phyloP scores from a whole-genome alignment of 169 alveolate genomes.

The Plasmodium knowlesi region DNA sequence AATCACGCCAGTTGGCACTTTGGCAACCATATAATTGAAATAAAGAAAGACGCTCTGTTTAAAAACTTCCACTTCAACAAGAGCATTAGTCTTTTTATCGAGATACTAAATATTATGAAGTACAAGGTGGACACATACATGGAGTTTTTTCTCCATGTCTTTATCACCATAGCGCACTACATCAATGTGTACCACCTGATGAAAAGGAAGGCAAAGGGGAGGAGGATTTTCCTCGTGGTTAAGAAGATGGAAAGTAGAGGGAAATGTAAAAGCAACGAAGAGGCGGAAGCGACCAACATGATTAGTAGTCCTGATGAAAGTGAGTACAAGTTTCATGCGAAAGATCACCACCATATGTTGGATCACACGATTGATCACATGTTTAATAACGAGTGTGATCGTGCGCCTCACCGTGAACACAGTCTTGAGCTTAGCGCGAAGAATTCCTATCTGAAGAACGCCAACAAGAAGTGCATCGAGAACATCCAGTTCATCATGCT shows the following conservation, averaged over 20 bases:
- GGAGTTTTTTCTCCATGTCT: slow-evolving; percentile 41
- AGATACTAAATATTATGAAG: slow-evolving; percentile 56
- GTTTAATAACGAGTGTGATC: not conserved
- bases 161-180: slow-evolving; percentile 54
- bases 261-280: not conserved
- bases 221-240: not conserved
- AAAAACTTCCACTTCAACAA: slow-evolving; percentile 18
- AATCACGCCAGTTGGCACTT: slow-evolving; percentile 43
- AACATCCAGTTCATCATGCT: slow-evolving; percentile 44
- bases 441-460: slow-evolving; percentile 21
- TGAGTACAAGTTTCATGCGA: not conserved
- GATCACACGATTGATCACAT: not conserved
- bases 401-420: not conserved
- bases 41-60: slow-evolving; percentile 54
- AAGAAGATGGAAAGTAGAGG: not conserved
- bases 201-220: slow-evolving; percentile 13
- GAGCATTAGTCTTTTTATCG: slow-evolving; percentile 26
- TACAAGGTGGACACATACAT: slow-evolving; percentile 33
- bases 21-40: slow-evolving; percentile 49
- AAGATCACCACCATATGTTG: not conserved
- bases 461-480: slow-evolving; percentile 59
- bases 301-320: not conserved
- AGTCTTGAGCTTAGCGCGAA: not conserved
- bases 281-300: not conserved
- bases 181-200: slow-evolving; percentile 37